phyloP scores from a whole-genome alignment of 192 early-diverging fungal species.

The Coemansia sp. region DNA sequence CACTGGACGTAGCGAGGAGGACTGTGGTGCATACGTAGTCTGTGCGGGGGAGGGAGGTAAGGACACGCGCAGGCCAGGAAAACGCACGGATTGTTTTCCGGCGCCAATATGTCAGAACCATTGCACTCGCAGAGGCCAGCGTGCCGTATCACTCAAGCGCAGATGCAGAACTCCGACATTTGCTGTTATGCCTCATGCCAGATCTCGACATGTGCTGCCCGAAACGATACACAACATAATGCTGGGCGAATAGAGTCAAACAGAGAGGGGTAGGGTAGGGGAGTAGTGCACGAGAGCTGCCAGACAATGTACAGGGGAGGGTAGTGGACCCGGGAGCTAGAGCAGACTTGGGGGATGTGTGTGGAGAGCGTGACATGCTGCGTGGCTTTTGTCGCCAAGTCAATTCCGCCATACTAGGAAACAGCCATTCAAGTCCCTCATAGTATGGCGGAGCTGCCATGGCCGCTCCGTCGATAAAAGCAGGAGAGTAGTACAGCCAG shows the following conservation, averaged over 20 bases:
- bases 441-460: constrained; percentile 2
- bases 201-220: neutral
- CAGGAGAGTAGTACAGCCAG: neutral
- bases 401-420: constrained; percentile 11
- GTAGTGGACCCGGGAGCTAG: constrained; percentile 5
- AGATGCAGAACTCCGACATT: neutral
- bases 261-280: neutral
- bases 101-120: neutral
- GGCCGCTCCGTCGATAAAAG: neutral
- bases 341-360: constrained; percentile 5
- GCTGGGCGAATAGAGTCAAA: neutral
- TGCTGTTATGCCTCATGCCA: neutral
- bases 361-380: constrained; percentile 21
- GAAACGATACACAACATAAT: neutral
- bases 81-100: constrained; percentile 3
- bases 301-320: constrained; percentile 14
- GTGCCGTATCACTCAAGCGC: neutral
- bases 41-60: neutral
- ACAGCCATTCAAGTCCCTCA: neutral
- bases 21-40: constrained; percentile 2
- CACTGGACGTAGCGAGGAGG: neutral
- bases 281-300: constrained; percentile 5
- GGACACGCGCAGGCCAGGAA: neutral
- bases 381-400: constrained; percentile 39
- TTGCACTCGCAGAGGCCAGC: neutral